Base-by-base conservation (phyloP, 805 yeast species). In the Candida yuanshanica region DNA sequence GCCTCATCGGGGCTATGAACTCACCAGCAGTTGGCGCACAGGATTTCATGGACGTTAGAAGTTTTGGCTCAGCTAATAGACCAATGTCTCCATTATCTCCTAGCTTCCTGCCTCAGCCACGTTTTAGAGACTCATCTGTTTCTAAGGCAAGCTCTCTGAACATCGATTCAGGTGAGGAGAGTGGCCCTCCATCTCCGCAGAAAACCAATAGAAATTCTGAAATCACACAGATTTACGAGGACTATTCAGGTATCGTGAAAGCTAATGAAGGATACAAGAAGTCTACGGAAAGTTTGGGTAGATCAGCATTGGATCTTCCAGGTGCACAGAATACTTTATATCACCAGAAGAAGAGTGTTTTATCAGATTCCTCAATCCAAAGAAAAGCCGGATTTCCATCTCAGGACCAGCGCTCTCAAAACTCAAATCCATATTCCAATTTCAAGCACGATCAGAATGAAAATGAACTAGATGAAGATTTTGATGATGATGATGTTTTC, bases 1-100 rank as follows among this genome's bases (percentile, higher is more conserved):
- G 86, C 12, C 55, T 79, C 17, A 68, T 68, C 4, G 84, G 84
- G 25, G 84, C 85, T 1, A 55, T 79, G 3, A 66, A 60, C 36
- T 72, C 82, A 2, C 75, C 81, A 34, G 72, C 66, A 0, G 50
- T 69, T 4, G 59, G 59, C 13, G 58, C 70, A 3, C 50, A 44
- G 26, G 70, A 66, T 35, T 52, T 63, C 32, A 58, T 64, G 34
- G 52, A 47, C 14, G 38, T 46, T n/a, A 44, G 43, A 39, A 39
- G 43, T 34, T 21, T 43, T 18, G 29, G 24, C 25, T 39, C 43
- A 27, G 22, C 34, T 7, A 49, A 53, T 20, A 47, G 50, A 35
- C 59, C 63, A 20, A 49, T 46, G 25, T 61, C 65, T 7, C 68
- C 71, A 11, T 43, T 55, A 18, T 58, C 67, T 9, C 69, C 69